Conservation (phyloP, 2,329 filamentous ascomycete genomes). For the Calonectria pseudoreteaudii region DNA sequence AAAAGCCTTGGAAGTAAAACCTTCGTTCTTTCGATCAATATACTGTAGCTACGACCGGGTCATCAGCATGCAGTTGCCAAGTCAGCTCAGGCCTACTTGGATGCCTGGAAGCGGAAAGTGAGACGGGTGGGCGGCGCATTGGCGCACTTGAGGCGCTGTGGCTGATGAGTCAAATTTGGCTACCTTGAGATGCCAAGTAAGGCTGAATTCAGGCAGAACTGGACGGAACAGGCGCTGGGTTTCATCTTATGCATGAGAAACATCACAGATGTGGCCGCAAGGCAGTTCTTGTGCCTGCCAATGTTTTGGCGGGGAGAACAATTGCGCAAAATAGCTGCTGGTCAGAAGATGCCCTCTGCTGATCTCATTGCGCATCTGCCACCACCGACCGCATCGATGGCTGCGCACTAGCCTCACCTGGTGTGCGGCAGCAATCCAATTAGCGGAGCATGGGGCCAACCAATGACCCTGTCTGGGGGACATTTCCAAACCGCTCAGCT, state of each 20-base stretch:
- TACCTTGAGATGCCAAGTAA: constrained; percentile 3
- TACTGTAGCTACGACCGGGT: background rate
- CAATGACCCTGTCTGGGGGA: background rate
- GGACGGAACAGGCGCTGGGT: background rate
- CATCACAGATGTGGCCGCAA: background rate
- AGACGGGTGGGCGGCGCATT: background rate
- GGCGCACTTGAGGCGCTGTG: background rate
- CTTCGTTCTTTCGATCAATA: too few relatives aligned
- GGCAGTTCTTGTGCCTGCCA: background rate
- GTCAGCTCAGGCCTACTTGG: background rate
- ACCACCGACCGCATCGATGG: background rate
- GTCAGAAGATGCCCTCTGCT: background rate
- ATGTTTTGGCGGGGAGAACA: background rate
- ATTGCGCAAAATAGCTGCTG: background rate
- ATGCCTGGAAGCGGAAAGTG: background rate
- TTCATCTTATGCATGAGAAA: background rate
- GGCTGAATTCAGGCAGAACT: constrained; percentile 7
- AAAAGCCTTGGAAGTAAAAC: background rate
- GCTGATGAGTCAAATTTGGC: constrained; percentile 14
- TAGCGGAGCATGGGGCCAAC: background rate
- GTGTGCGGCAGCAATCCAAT: background rate
- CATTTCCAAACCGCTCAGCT: background rate
- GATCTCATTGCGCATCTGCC: background rate
- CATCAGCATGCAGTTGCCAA: constrained; percentile 2
- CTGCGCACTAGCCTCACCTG: background rate